Evolutionary conservation across 2,329 filamentous ascomycete genomes (phyloP).

Genomic region (Colletotrichum tanaceti): DNA sequence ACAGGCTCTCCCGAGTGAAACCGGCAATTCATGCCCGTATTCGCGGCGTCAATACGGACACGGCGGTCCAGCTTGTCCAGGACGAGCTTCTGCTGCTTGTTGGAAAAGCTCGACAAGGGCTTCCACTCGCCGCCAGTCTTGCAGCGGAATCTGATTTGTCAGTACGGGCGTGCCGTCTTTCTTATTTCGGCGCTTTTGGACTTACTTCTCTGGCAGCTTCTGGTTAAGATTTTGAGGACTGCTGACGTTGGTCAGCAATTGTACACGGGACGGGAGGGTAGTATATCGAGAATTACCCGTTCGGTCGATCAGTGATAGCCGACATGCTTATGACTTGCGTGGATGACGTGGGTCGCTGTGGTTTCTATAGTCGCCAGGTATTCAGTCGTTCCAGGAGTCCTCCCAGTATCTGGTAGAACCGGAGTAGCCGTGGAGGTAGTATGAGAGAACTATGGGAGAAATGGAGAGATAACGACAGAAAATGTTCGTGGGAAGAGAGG

Average conservation of each 20-base stretch:
- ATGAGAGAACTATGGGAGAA: background rate
- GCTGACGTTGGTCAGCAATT: background rate
- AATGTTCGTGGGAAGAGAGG: background rate
- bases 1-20: slow-evolving; percentile 47
- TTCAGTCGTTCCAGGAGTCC: background rate
- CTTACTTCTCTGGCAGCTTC: slow-evolving; percentile 31
- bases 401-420: too few species aligned
- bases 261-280: background rate
- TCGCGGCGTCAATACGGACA: slow-evolving; percentile 44
- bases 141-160: slow-evolving; percentile 49
- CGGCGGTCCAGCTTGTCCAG: slow-evolving; percentile 38
- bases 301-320: slow-evolving; percentile 4
- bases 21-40: slow-evolving; percentile 52
- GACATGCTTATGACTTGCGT: background rate
- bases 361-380: background rate
- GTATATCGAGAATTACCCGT: slow-evolving; percentile 10
- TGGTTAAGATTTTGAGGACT: slow-evolving; percentile 18
- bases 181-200: background rate
- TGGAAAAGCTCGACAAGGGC: slow-evolving; percentile 48
- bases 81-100: slow-evolving; percentile 48
- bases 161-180: background rate
- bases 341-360: too few species aligned
- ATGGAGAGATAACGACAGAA: too few species aligned
- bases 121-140: slow-evolving; percentile 53
- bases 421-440: background rate